phyloP scores from a whole-genome alignment of 108 stramenopile species.

The Pseudonitzschia multiseries region DNA sequence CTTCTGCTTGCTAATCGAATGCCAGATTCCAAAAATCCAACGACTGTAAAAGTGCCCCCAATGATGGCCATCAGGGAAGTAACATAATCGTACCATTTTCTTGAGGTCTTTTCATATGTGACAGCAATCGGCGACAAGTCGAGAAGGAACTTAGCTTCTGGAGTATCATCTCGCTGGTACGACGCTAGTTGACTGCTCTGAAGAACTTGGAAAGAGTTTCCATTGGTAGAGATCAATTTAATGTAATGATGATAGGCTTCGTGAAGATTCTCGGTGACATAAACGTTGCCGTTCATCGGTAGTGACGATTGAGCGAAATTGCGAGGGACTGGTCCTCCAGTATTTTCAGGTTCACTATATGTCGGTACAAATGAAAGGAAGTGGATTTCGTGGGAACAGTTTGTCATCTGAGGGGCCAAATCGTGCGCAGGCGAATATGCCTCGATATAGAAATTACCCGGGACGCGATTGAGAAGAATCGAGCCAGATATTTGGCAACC shows the following conservation, averaged over 20 bases:
- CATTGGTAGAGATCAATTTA: constrained; percentile 74
- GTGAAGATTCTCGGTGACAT: constrained; percentile 71
- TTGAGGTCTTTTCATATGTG: constrained; percentile 16
- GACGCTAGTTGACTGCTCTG: constrained; percentile 65
- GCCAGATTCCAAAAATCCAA: constrained; percentile 85
- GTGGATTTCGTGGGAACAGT: constrained; percentile 89
- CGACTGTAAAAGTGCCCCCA: constrained; percentile 92
- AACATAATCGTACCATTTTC: constrained; percentile 91
- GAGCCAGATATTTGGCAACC: constrained; percentile 77
- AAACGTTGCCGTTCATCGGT: constrained; percentile 85
- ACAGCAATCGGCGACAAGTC: constrained; percentile 87
- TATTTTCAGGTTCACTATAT: not conserved
- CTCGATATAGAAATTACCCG: constrained; percentile 95
- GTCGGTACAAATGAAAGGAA: constrained; percentile 73
- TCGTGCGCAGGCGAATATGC: constrained; percentile 79
- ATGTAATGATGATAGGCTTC: constrained; percentile 94
- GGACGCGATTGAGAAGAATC: constrained; percentile 84
- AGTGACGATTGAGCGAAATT: constrained; percentile 32
- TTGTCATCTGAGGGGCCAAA: constrained; percentile 86
- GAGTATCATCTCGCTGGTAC: constrained; percentile 51
- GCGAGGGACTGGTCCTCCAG: not conserved
- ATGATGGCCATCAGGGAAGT: constrained; percentile 91
- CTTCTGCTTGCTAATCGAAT: constrained; percentile 14
- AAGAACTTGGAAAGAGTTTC: constrained; percentile 53
- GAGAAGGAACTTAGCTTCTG: constrained; percentile 84